Conservation (phyloP, 345 rosid genomes). For the Bretschneidera sinensis region DNA sequence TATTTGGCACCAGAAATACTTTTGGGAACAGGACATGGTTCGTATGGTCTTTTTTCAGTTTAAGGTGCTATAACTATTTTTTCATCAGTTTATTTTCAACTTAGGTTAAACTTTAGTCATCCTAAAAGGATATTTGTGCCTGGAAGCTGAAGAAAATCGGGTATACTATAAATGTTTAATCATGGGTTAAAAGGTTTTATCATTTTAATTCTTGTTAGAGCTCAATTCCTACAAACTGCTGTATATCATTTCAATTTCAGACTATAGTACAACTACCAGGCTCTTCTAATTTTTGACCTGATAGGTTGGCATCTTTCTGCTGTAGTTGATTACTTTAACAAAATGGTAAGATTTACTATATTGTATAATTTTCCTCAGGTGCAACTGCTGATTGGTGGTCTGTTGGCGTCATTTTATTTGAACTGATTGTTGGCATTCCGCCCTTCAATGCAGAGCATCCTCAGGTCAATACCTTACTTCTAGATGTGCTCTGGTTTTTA, state of each 20-base stretch:
- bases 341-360: background rate
- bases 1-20: constrained; percentile 99
- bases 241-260: background rate
- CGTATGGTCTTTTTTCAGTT: constrained; percentile 34
- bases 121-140: constrained; percentile 2
- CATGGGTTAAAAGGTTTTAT: constrained; percentile 2
- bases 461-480: constrained; percentile 37
- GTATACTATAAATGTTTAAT: background rate
- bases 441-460: constrained; percentile 99
- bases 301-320: background rate
- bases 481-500: constrained; percentile 10
- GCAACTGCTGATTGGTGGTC: constrained; percentile 99
- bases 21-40: constrained; percentile 99
- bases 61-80: constrained; percentile 25
- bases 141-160: constrained; percentile 6
- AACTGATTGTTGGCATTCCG: constrained; percentile 93
- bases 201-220: constrained; percentile 3
- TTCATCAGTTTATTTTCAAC: constrained; percentile 6
- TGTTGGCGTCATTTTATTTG: constrained; percentile 91
- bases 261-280: background rate
- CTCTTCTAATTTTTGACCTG: background rate
- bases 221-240: background rate
- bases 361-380: constrained; percentile 45
- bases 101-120: constrained; percentile 9
- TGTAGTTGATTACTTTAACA: constrained; percentile 15